Conservation (phyloP, 495 filamentous ascomycete genomes). For the Penicillium longicatenatum region DNA sequence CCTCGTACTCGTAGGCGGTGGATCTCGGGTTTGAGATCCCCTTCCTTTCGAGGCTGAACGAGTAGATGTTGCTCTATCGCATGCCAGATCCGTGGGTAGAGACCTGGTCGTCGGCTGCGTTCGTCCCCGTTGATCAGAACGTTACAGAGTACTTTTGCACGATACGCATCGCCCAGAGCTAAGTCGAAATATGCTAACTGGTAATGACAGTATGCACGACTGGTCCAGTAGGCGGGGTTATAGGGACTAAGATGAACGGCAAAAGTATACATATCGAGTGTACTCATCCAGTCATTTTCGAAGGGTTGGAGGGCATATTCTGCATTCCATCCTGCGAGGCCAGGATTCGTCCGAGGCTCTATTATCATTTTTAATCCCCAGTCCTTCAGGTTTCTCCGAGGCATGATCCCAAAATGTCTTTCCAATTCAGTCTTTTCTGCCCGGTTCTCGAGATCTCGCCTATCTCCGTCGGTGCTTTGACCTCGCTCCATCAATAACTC, state of each 20-base stretch:
- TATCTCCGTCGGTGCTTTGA: not conserved
- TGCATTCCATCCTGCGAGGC: too few species aligned
- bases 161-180: conserved; percentile 80
- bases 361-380: conserved; percentile 19
- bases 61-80: conserved; percentile 37
- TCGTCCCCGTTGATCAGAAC: conserved; percentile 21
- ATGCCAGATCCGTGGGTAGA: conserved; percentile 32
- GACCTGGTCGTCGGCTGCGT: conserved; percentile 24
- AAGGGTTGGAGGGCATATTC: conserved; percentile 18
- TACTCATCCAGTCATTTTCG: conserved; percentile 8
- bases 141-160: conserved; percentile 66
- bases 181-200: conserved; percentile 79
- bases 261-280: conserved; percentile 39
- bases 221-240: conserved; percentile 67
- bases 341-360: too few species aligned
- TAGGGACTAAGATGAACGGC: conserved; percentile 58
- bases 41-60: conserved; percentile 6
- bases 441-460: not conserved
- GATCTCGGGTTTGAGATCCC: conserved; percentile 11
- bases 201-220: conserved; percentile 68
- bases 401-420: conserved; percentile 15
- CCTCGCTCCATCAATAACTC: conserved; percentile 4
- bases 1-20: conserved; percentile 22
- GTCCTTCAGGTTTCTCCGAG: conserved; percentile 21
- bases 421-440: conserved; percentile 11